These are phyloP conservation scores for Beauveria scarabaeidicola DNA, from an alignment of 2,329 filamentous ascomycete species.

Conservation along the genomic window DNA sequence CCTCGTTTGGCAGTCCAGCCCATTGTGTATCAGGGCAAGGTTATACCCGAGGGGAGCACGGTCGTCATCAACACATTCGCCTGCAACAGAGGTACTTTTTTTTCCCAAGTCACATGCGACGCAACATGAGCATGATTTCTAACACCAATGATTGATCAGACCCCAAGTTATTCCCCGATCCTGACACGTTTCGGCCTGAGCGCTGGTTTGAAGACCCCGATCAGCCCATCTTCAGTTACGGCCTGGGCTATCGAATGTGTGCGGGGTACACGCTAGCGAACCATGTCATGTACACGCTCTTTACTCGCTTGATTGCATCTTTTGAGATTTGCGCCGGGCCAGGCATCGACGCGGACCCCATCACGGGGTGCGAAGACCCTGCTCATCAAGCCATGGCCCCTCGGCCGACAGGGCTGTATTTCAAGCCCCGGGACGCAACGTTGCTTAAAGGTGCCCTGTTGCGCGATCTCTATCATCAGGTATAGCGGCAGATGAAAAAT, in stretches of 20 bases:
- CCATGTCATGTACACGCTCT: conserved; percentile 5
- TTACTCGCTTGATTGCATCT: background rate
- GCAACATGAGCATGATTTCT: background rate
- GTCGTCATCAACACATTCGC: conserved; percentile 2
- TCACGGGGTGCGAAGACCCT: background rate
- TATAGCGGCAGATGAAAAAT: background rate
- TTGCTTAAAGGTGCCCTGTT: background rate
- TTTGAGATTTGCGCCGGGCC: background rate
- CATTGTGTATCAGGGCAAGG: background rate
- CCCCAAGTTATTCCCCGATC: background rate
- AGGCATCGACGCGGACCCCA: background rate
- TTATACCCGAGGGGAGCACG: background rate
- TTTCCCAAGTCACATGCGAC: background rate
- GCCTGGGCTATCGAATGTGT: conserved; percentile 6
- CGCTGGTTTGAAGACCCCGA: conserved; percentile 5
- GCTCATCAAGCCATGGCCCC: conserved; percentile 5
- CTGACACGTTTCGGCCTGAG: conserved; percentile 1
- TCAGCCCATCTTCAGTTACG: conserved; percentile 9
- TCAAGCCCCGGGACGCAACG: background rate
- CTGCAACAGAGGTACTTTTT: background rate
- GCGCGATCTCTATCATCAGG: background rate
- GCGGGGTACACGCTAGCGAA: conserved; percentile 6
- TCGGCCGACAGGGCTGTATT: conserved; percentile 1
- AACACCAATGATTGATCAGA: background rate
- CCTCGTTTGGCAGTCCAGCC: background rate